Evolutionary conservation across 2,329 filamentous ascomycete species (phyloP).

Genomic region (Fusarium sp.): DNA sequence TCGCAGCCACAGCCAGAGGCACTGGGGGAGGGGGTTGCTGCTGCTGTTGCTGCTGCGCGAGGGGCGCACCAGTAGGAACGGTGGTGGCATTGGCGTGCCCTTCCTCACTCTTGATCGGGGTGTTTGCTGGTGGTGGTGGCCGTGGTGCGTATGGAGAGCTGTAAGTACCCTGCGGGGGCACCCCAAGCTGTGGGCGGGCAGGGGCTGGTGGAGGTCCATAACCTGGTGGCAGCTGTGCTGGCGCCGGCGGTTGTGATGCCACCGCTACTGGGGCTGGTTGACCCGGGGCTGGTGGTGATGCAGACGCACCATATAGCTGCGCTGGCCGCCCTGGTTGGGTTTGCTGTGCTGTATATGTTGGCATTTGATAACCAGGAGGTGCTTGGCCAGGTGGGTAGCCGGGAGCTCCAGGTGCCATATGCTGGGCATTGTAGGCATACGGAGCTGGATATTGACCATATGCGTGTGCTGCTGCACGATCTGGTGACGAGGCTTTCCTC

Average conservation of each 20-base stretch:
- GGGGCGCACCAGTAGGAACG: background rate
- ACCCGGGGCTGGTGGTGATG: constrained; percentile 44
- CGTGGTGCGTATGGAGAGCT: constrained; percentile 54
- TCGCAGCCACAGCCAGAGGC: constrained; percentile 31
- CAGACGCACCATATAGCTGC: constrained; percentile 47
- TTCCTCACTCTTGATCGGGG: constrained; percentile 48
- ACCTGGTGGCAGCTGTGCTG: constrained; percentile 50
- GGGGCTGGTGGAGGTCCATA: constrained; percentile 53
- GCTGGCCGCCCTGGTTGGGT: constrained; percentile 46
- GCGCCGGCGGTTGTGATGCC: constrained; percentile 49
- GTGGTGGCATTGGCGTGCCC: constrained; percentile 30
- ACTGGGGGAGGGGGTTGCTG: constrained; percentile 16
- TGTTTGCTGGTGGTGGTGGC: constrained; percentile 47
- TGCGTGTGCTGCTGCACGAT: constrained; percentile 57
- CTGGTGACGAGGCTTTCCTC: constrained; percentile 66
- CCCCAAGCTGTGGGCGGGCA: constrained; percentile 49
- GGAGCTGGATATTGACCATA: constrained; percentile 50
- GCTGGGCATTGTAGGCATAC: constrained; percentile 52
- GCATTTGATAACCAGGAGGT: constrained; percentile 51
- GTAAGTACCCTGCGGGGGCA: constrained; percentile 50
- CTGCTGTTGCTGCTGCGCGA: constrained; percentile 30
- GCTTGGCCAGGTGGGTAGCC: constrained; percentile 52
- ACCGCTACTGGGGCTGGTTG: constrained; percentile 39
- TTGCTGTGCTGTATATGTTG: constrained; percentile 50
- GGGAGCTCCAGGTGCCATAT: constrained; percentile 49